Evolutionary conservation across 805 yeast species (phyloP).

Genomic region (Jamesozyma spencerorum): DNA sequence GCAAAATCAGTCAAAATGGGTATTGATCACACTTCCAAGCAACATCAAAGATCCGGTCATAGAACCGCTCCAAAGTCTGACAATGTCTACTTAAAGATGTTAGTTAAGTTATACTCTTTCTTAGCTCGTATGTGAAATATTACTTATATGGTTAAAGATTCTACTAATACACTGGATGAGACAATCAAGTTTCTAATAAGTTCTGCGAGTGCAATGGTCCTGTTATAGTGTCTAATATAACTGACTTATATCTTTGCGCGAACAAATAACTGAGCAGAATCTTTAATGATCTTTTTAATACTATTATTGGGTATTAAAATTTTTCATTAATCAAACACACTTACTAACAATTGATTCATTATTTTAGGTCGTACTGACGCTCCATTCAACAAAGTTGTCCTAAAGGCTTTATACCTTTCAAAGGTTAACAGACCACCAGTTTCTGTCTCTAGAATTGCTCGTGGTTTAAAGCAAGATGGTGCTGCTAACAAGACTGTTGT

Average conservation of each 20-base stretch:
- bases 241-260: no score
- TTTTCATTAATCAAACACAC: not conserved
- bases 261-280: constrained; percentile 41
- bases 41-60: constrained; percentile 92
- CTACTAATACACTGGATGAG: no score
- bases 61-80: constrained; percentile 99
- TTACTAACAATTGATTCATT: constrained; percentile 30
- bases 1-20: constrained; percentile 53
- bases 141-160: no score
- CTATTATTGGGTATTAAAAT: no score
- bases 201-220: constrained; percentile 34
- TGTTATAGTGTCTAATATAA: no score
- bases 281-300: constrained; percentile 12
- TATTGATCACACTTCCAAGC: constrained; percentile 93
- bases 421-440: constrained; percentile 99
- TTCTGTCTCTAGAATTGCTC: constrained; percentile 82
- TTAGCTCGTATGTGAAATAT: constrained; percentile 82
- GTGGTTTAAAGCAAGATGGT: constrained; percentile 75
- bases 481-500: constrained; percentile 88
- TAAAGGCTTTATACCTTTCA: constrained; percentile 90
- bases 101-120: constrained; percentile 97
- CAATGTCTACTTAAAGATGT: constrained; percentile 95
- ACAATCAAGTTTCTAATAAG: no score
- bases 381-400: constrained; percentile 95
- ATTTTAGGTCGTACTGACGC: constrained; percentile 90